Percentiles rank a stretch among this genome's conserved stretches.
Evolutionary conservation across 495 filamentous ascomycete genomes (phyloP).

Genomic region (Xylaria sp.): DNA sequence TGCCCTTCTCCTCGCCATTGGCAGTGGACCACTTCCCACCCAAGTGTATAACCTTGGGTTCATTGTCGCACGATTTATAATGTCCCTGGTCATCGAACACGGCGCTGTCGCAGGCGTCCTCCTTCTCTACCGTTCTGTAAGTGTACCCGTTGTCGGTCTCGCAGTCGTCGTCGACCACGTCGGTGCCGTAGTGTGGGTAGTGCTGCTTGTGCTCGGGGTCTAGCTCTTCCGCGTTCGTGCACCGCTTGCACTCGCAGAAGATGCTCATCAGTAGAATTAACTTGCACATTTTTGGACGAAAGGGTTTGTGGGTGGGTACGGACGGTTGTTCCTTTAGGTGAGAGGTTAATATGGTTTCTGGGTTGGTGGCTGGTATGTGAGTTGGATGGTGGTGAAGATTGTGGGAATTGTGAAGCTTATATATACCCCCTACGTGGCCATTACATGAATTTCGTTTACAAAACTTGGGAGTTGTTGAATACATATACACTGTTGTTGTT

Average conservation of each 20-base stretch:
- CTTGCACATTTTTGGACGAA: not conserved
- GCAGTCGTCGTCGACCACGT: not conserved
- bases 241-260: not conserved
- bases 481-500: not conserved
- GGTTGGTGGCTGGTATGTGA: not conserved
- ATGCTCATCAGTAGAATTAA: not conserved
- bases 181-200: not conserved
- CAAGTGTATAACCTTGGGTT: accelerated
- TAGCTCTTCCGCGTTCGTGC: not conserved
- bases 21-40: not conserved
- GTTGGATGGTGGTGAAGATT: not conserved
- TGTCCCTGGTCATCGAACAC: not conserved
- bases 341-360: not conserved
- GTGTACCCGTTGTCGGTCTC: not conserved
- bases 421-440: not conserved
- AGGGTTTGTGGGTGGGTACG: too few relatives aligned
- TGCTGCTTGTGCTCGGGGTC: not conserved
- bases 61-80: not conserved
- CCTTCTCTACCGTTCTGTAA: not conserved
- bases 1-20: not conserved
- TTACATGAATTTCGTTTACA: not conserved
- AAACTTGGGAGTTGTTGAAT: not conserved
- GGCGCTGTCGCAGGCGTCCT: not conserved
- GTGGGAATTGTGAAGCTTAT: not conserved
- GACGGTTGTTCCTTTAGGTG: not conserved